Base-by-base conservation (phyloP, 495 filamentous ascomycete species). In the Melanomma pulvis-pyrius region DNA sequence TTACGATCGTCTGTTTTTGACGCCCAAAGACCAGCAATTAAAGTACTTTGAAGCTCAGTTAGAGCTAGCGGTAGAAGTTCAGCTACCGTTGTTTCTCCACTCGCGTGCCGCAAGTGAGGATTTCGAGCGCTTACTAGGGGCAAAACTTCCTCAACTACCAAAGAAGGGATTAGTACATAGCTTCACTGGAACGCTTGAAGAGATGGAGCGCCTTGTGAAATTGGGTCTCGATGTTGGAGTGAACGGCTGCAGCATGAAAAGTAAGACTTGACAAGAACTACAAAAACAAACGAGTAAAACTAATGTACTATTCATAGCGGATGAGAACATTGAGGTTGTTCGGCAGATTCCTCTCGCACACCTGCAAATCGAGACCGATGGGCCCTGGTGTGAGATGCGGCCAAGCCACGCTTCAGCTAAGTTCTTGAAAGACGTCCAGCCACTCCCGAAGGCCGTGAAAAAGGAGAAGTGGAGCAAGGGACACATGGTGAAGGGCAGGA, bases 171-270 rank as follows among this genome's bases (percentile, higher is more conserved):
- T 96, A 15, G 93, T 97, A 53, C 93, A 97, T 76, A 90, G 86
- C 73, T 97, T 97, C 73, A 97, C 93, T 0, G 93, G 93, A 2
- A 92, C 90, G 0, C 74, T 86, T 29, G 89, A 88, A 17, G 93
- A 97, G 74, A 92, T 96, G 91, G 74, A 80, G 54, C 82, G 87
- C 59, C 77, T 96, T 55, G 84, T 93, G 61, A 85, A 84, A 7
- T 71, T 92, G 52, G 92, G 92, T 2, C 78, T 97, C 44, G 87
- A 96, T 73, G 84, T 97, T 54, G 91, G 93, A 21, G 82, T 96
- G 26, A 97, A 97, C 72, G 93, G 93, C 22, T 96, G 93, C 75
- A 92, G 88, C 70, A 84, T 97, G 81, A 96, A 97, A 79, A 96
- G 57, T 68, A 7, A 15, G 39, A n/a, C n/a, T n/a, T n/a, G n/a